phyloP scores from a whole-genome alignment of 108 stramenopile species.

The Phaeodactylum tricornutum region DNA sequence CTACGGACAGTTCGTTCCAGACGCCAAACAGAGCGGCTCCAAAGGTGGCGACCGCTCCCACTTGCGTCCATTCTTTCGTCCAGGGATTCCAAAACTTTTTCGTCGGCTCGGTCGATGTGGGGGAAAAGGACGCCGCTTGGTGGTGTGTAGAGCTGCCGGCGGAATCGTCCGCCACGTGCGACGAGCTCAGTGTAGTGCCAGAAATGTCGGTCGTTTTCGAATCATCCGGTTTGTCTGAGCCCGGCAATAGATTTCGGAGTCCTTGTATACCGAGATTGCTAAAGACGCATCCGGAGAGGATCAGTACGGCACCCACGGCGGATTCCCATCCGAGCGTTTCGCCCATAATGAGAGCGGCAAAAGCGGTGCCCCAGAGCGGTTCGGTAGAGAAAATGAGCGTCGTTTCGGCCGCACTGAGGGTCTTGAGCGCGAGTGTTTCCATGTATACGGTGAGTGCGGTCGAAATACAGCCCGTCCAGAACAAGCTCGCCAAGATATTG shows the following conservation, averaged over 20 bases:
- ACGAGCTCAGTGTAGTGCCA: too few relatives aligned
- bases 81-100: too few relatives aligned
- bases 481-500: slow-evolving; percentile 35
- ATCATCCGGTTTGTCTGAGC: too few relatives aligned
- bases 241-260: not conserved
- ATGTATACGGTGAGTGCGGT: slow-evolving; percentile 84
- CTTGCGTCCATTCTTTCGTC: too few relatives aligned
- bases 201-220: too few relatives aligned
- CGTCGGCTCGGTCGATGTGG: too few relatives aligned
- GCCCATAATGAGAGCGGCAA: slow-evolving; percentile 68
- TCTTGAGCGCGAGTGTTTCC: slow-evolving; percentile 82
- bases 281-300: slow-evolving; percentile 50
- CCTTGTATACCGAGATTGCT: slow-evolving; percentile 42
- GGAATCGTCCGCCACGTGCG: too few relatives aligned
- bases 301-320: slow-evolving; percentile 45
- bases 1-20: too few relatives aligned
- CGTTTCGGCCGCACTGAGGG: slow-evolving; percentile 80
- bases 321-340: slow-evolving; percentile 63
- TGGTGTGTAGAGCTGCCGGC: too few relatives aligned
- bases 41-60: too few relatives aligned
- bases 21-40: too few relatives aligned
- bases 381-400: slow-evolving; percentile 87
- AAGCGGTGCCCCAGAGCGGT: slow-evolving; percentile 80
- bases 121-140: too few relatives aligned
- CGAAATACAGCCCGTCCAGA: slow-evolving; percentile 86